Evolutionary conservation across 2,329 filamentous ascomycete species (phyloP), one percentile per base, ranked within the genome.

Genomic region (Akanthomyces lecanii): DNA sequence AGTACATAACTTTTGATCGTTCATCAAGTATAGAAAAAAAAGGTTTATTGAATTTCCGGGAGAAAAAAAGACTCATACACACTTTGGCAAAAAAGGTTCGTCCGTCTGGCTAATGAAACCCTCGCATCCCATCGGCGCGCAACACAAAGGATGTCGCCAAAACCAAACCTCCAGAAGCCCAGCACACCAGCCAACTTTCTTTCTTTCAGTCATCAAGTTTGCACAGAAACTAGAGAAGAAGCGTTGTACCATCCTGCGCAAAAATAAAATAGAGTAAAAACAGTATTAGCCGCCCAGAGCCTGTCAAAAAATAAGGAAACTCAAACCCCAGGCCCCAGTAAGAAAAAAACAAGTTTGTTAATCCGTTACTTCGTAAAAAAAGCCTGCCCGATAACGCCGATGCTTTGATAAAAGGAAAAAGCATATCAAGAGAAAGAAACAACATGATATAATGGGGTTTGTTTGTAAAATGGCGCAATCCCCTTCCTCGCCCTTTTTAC

Each of bases 301-400:
- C 28, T 38, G 16, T 59, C 23, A 28, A 4, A 53, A 23, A 52
- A 1, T 36, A 52, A 21, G 40, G 28, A 21, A 44, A 38, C n/a
- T 16, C 8, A 36, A 45, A 25, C 28, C 45, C 57, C 25, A 51
- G 11, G 25, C 45, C 52, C 60, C 16, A 38, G 16, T 23, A 21
- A 50, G 30, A 18, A 30, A 44, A 54, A 50, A 62, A 21, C 38
- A 21, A 21, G 21, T 51, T 51, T 57, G 53, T 61, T 56, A 36
- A 63, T 57, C 61, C 61, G 45, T 63, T 44, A 63, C 44, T 50
- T 63, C 61, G 53, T 63, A 36, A 55, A 56, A 14, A 23, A 7
- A 25, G 52, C 44, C n/a, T 36, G 36, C 54, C 60, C 28, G 10
- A 23, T 45, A 42, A 61, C 61, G 61, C 61, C 61, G 30, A 58